Evolutionary conservation across 2,329 filamentous ascomycete genomes (phyloP), one percentile per base, ranked within the genome.

Genomic region (Dothiorella sarmentorum): DNA sequence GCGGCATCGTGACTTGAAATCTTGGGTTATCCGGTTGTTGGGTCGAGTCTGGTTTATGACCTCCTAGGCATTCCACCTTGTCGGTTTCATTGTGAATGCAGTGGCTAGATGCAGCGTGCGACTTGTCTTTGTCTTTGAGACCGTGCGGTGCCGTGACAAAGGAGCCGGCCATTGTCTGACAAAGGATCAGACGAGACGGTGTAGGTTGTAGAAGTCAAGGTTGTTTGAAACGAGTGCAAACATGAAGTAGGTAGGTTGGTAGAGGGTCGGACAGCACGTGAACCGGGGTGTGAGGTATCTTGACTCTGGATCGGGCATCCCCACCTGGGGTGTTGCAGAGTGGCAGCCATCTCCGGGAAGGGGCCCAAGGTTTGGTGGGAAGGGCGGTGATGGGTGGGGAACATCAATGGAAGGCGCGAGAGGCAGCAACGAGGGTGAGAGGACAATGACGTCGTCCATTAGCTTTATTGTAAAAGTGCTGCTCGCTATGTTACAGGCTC

Each of bases 401-500:
- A 37, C 29, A 17, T 6, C 18, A 6, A 24, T 20, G 20, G 31
- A 29, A 49, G 42, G 38, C 31, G 53, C 38, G 31, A 33, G 55
- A 24, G 15, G 22, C 7, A 20, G 31, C 17, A 18, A 9, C 5
- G 35, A 49, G 40, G 43, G 31, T 58, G 55, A 37, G 22, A 20
- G 33, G 31, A 29, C 42, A 47, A 22, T 20, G 7, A 29, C 42
- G 31, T 45, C 26, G 29, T n/a, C 20, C 20, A 18, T 27, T 9
- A 38, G 13, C 24, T 22, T 38, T 52, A 52, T 11, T 52, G 31
- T 11, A 20, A 31, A 52, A 52, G 18, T 52, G 47, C 47, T 52
- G 47, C 31, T 49, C 13, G 27, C 38, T 26, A 38, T 47, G 35
- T 57, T 47, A 57, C 55, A 58, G 37, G 45, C 37, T 52, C 44